phyloP scores from a whole-genome alignment of 2,329 filamentous ascomycete genomes.

The Orbilia oligospora region DNA sequence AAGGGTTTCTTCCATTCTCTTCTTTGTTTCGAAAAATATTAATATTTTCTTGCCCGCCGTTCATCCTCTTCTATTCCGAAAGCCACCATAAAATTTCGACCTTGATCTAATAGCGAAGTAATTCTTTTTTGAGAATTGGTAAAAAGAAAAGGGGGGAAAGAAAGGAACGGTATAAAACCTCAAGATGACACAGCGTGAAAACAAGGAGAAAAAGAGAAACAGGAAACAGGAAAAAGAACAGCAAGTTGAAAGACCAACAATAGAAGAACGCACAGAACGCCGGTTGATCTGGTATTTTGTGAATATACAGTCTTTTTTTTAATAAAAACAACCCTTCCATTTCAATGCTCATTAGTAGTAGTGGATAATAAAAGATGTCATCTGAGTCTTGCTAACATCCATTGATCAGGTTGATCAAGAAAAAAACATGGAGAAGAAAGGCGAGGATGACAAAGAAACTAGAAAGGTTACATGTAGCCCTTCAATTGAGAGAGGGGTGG shows the following conservation, averaged over 20 bases:
- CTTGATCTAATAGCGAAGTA: neutral
- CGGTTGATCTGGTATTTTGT: conserved; percentile 56
- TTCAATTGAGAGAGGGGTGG: neutral
- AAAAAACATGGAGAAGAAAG: neutral
- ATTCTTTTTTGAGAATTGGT: neutral
- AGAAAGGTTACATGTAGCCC: conserved; percentile 1
- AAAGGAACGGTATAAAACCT: neutral
- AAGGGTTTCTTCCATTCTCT: neutral
- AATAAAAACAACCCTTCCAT: neutral
- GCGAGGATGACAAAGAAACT: neutral
- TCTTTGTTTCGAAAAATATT: neutral
- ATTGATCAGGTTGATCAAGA: neutral
- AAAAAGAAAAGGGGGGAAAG: neutral
- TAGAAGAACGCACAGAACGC: conserved; percentile 37
- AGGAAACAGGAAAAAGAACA: neutral
- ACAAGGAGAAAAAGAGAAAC: neutral
- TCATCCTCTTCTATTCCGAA: neutral
- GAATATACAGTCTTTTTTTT: conserved; percentile 54
- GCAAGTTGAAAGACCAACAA: conserved; percentile 3
- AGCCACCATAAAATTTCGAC: neutral
- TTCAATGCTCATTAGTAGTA: conserved; percentile 13
- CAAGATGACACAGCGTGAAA: neutral
- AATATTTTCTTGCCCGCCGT: neutral
- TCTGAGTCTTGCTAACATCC: neutral
- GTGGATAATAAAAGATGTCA: neutral